phyloP scores from a whole-genome alignment of 495 filamentous ascomycete genomes.

The Penicillium verhagenii region DNA sequence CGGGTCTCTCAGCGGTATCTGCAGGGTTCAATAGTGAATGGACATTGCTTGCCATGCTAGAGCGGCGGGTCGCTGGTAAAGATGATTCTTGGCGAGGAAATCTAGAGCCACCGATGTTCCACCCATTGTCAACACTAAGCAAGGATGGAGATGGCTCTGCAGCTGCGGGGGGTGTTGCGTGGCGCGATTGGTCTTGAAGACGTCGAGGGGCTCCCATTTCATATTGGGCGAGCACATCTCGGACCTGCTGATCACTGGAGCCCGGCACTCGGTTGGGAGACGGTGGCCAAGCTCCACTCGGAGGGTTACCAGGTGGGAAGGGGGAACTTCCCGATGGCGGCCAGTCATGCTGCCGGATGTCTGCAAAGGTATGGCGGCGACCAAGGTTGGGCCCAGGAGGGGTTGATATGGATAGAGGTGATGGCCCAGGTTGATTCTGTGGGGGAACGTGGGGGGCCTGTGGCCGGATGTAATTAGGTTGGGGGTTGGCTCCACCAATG shows the following conservation, averaged over 20 bases:
- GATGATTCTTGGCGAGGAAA: conserved; percentile 46
- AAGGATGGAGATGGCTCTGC: conserved; percentile 49
- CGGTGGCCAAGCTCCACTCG: conserved; percentile 73
- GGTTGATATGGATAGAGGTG: conserved; percentile 75
- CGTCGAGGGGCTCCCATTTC: conserved; percentile 65
- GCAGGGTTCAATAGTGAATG: conserved; percentile 81
- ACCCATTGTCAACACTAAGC: conserved; percentile 55
- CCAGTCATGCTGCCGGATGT: conserved; percentile 92
- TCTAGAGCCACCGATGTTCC: conserved; percentile 52
- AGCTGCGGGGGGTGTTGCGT: conserved; percentile 66
- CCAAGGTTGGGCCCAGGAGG: conserved; percentile 70
- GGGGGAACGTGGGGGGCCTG: conserved; percentile 68
- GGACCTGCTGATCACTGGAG: conserved; percentile 74
- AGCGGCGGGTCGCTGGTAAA: conserved; percentile 64
- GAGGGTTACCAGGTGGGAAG: conserved; percentile 43
- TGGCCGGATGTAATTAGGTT: conserved; percentile 62
- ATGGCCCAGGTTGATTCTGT: conserved; percentile 62
- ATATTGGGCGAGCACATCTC: conserved; percentile 79
- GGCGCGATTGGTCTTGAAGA: conserved; percentile 59
- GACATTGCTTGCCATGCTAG: conserved; percentile 75
- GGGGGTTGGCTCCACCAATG: conserved; percentile 71
- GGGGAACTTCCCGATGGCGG: conserved; percentile 66
- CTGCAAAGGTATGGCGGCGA: conserved; percentile 90
- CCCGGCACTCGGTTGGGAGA: conserved; percentile 70
- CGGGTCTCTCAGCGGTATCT: conserved; percentile 70